Evolutionary conservation across 2,329 filamentous ascomycete species (phyloP).

Genomic region (Colletotrichum lindemuthianum): DNA sequence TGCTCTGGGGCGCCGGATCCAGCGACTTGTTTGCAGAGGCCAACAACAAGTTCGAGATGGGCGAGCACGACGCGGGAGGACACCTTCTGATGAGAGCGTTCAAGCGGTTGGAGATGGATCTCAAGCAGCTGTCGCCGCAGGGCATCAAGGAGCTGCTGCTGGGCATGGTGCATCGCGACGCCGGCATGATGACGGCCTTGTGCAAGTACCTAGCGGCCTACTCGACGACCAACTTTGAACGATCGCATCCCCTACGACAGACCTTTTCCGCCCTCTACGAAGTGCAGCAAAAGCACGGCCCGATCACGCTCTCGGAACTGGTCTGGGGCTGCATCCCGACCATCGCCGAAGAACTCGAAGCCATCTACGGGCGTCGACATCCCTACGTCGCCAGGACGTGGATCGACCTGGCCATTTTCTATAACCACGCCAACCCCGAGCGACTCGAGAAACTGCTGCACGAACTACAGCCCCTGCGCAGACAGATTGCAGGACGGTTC

Average conservation of each 20-base stretch:
- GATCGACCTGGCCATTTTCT: conserved; percentile 53
- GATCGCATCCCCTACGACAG: conserved; percentile 53
- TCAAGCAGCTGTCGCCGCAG: conserved; percentile 54
- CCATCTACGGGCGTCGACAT: conserved; percentile 54
- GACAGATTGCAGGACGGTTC: conserved; percentile 48
- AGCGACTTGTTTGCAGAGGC: conserved; percentile 56
- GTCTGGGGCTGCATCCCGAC: conserved; percentile 53
- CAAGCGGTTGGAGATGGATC: conserved; percentile 53
- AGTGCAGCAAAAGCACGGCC: conserved; percentile 56
- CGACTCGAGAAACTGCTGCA: conserved; percentile 49
- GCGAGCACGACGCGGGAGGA: conserved; percentile 52
- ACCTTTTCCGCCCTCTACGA: conserved; percentile 56
- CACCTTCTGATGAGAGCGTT: conserved; percentile 54
- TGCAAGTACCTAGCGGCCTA: conserved; percentile 57
- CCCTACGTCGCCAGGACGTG: conserved; percentile 55
- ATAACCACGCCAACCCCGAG: conserved; percentile 49
- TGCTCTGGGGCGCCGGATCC: conserved; percentile 56
- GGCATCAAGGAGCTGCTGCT: conserved; percentile 55
- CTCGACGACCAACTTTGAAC: conserved; percentile 54
- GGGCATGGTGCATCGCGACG: conserved; percentile 55
- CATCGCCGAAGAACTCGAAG: conserved; percentile 56
- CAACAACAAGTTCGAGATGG: conserved; percentile 53
- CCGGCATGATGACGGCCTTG: conserved; percentile 56
- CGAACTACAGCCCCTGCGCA: conserved; percentile 49
- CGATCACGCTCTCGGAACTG: conserved; percentile 53